Conservation (phyloP, 2,329 filamentous ascomycete species). For the Davidsoniella eucalypti region DNA sequence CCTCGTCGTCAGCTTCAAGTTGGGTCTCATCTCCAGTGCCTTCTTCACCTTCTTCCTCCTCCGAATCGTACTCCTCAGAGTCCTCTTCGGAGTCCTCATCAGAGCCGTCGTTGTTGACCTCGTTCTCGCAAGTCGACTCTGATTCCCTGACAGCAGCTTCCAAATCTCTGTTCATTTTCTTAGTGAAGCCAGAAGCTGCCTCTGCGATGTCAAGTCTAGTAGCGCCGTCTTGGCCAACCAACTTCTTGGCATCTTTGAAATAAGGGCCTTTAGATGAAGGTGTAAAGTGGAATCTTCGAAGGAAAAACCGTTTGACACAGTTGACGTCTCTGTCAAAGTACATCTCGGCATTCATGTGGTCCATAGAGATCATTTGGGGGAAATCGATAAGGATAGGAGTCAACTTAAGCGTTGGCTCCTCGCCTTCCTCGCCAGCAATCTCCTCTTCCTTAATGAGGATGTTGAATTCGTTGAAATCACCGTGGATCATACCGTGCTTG, state of each 20-base stretch:
- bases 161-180: conserved; percentile 89
- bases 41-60: conserved; percentile 17
- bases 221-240: conserved; percentile 44
- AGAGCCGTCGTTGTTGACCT: conserved; percentile 19
- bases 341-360: conserved; percentile 84
- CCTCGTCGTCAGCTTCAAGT: conserved; percentile 11
- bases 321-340: conserved; percentile 95
- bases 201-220: conserved; percentile 72
- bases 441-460: conserved; percentile 51
- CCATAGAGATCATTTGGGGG: conserved; percentile 93
- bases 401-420: conserved; percentile 24
- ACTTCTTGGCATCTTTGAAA: conserved; percentile 69
- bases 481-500: conserved; percentile 79
- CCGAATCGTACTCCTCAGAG: conserved; percentile 19
- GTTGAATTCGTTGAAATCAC: conserved; percentile 99
- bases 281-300: conserved; percentile 73
- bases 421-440: conserved; percentile 21
- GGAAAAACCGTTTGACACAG: conserved; percentile 90
- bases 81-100: conserved; percentile 16
- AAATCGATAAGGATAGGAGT: conserved; percentile 90
- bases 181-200: conserved; percentile 86
- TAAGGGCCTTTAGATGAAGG: conserved; percentile 69
- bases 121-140: conserved; percentile 30
- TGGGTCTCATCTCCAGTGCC: conserved; percentile 14
- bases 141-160: conserved; percentile 80